Evolutionary conservation across 352 stramenopile genomes (phyloP), one percentile per base, ranked within the genome.

Genomic region (Phytophthora kernoviae): DNA sequence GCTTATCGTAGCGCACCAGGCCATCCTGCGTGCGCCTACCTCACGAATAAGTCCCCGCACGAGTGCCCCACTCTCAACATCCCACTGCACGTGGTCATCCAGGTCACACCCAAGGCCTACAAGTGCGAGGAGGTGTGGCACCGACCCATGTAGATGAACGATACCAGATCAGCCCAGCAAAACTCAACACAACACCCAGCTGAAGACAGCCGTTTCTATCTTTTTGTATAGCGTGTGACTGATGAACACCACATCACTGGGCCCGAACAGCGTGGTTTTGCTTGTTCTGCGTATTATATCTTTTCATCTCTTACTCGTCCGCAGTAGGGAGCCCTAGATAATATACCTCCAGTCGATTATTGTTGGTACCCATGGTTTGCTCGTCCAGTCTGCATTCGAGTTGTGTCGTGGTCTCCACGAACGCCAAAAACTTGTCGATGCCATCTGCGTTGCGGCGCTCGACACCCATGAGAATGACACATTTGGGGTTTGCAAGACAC

Each of bases 1-100:
- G 57, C 68, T 97, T 36, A 98, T 99, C 64, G 86, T 99, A 5
- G 93, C 88, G 37, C 96, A 99, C 71, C 95, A 98, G 75, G 96
- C 95, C 12, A 98, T 98, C 62, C 74, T 98, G 41, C 87, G 96
- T 20, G 95, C 73, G 95, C 94, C 37, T 99, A 99, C 78, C 88
- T 98, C 58, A 98, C 97, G 62, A 97, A 97, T 62, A 88, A 97
- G 50, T 78, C 88, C 22, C 90, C 93, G 39, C 79, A 93, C 54
- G 84, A 97, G 62, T 98, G 94, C 57, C 95, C 96, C 12, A 98
- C 96, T 26, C 71, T 97, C 46, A 84, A 96, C 69, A 96, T 97
- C 53, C 91, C 91, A 9, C 71, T 97, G 47, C 97, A 99, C 67
- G 93, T 96, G 51, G 92, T 99, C 9, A 98, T 98, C 73, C 84